Evolutionary conservation across 352 stramenopile species (phyloP), one percentile per base, ranked within the genome.

Genomic region (Pythium dissimile): DNA sequence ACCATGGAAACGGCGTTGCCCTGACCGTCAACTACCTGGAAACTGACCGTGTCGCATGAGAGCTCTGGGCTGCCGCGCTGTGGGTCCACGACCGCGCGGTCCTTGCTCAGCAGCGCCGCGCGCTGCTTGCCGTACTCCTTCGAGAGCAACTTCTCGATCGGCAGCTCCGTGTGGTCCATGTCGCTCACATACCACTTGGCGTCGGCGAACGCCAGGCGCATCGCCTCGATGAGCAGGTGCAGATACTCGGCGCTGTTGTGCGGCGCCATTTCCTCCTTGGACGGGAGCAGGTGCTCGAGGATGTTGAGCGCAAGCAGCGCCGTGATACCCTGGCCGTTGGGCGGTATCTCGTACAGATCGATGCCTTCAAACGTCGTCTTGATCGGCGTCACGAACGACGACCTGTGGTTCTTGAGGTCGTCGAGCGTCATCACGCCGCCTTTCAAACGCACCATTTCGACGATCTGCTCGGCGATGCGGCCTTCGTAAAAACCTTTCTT

Each of bases 1-100:
- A 99, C 96, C 81, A 99, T 98, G 21, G 93, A 98, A 30, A 98
- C 92, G 5, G 97, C 96, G 68, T 99, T 99, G 21, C 96, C 97
- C 6, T 79, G 60, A 8, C 69, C 68, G 61, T 99, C 97, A 9
- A 99, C 84, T n/a, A 98, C 95, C 69, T 98, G 90, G 71, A 98
- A 98, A 64, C 84, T 97, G 31, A 98, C 92, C 0, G 95, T 99
- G 64, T 97, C 92, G 55, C 84, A 90, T 38, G 68, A 87, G 16
- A 89, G 66, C 54, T 72, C 75, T 0, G 81, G 81, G 15, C 69
- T 86, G 21, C 84, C 84, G 31, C 71, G 77, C 54, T 77, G 62
- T 11, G 73, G 63, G 61, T 90, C 79, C 8, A 90, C 56, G 24
- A 66, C 71, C 27, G 81, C 79, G 35, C 69, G 75, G 31, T 56